Base-by-base conservation (phyloP, 495 filamentous ascomycete species). In the Hypoxylon fragiforme region DNA sequence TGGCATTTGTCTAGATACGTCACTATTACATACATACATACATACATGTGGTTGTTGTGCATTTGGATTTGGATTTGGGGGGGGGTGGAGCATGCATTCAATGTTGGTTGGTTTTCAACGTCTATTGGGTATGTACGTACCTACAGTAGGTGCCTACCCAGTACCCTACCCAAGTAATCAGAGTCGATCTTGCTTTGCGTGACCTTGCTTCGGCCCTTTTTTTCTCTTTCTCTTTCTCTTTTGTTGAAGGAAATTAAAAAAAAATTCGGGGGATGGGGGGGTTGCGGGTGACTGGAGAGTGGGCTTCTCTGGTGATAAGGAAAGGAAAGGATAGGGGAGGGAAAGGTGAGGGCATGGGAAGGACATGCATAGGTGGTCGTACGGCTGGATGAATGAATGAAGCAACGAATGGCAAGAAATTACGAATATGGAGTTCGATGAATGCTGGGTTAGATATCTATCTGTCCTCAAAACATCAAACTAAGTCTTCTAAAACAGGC, bases 21-120 rank as follows among this genome's bases (percentile, higher is more conserved):
- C 57, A 60, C 53, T 19, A 31, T 59, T 53, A 48, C 36, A 49
- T 37, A 53, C 53, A 53, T 43, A n/a, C n/a, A n/a, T n/a, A n/a
- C n/a, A n/a, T n/a, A n/a, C n/a, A n/a, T n/a, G n/a, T n/a, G n/a
- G n/a, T n/a, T n/a, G n/a, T n/a, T n/a, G n/a, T n/a, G n/a, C n/a
- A n/a, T n/a, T n/a, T n/a, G n/a, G n/a, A n/a, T n/a, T n/a, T n/a
- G n/a, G n/a, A n/a, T n/a, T n/a, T n/a, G n/a, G n/a, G n/a, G n/a
- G n/a, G 13, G 26, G 49, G 44, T 53, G 43, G 49, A 53, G 49
- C 48, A 53, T 53, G 56, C 48, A 53, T 59, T 34, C n/a, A n/a
- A n/a, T n/a, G n/a, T n/a, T n/a, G n/a, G n/a, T n/a, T n/a, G n/a
- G n/a, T n/a, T n/a, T n/a, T n/a, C n/a, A n/a, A n/a, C n/a, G n/a